A percentile compares a stretch with the other conserved stretches of the same genome.
Conservation (phyloP, 78 protist species). For the Dictyostelium purpureum region DNA sequence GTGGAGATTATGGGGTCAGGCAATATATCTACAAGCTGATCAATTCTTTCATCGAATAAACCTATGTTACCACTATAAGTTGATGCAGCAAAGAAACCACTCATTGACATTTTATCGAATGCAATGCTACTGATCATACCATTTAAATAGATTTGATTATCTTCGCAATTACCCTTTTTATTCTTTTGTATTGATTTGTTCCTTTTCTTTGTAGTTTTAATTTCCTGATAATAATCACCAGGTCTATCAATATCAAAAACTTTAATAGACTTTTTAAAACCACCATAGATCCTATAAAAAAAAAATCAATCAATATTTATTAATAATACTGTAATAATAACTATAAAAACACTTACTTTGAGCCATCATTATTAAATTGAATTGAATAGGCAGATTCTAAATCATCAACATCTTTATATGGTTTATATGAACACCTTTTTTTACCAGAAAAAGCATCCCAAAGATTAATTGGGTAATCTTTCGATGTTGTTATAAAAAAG, state of each 20-base stretch:
- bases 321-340: not conserved
- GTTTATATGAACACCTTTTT: constrained; percentile 8
- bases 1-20: constrained; percentile 3
- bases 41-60: constrained; percentile 32
- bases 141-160: not conserved
- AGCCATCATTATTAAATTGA: constrained; percentile 7
- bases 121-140: constrained; percentile 40
- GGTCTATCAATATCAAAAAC: constrained; percentile 48
- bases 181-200: not conserved
- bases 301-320: not conserved
- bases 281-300: constrained; percentile 24
- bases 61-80: constrained; percentile 55
- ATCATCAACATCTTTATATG: constrained; percentile 61
- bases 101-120: constrained; percentile 11
- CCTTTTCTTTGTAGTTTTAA: constrained; percentile 7
- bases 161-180: not conserved
- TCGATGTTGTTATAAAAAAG: constrained; percentile 1
- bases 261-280: constrained; percentile 46
- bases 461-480: not conserved
- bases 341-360: constrained; percentile 5
- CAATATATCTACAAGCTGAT: constrained; percentile 17
- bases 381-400: constrained; percentile 47
- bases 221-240: constrained; percentile 11
- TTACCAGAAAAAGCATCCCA: constrained; percentile 48
- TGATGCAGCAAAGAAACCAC: constrained; percentile 30